Evolutionary conservation across 208 protist genomes (phyloP), one percentile per base, ranked within the genome.

Genomic region (Lotmaria passim): DNA sequence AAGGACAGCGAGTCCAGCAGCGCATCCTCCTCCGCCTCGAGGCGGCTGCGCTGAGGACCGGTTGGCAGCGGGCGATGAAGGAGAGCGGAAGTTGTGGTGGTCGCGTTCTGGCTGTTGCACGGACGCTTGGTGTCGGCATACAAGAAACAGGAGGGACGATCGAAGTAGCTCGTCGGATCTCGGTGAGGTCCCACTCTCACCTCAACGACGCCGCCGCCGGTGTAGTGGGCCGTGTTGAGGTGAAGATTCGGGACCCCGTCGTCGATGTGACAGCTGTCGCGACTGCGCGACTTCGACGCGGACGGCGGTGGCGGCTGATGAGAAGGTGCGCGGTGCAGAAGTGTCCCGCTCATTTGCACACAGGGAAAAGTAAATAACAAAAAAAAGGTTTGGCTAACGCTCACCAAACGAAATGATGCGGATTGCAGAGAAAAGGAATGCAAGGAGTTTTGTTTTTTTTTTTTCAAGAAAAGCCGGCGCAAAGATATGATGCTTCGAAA

Each of bases 1-100:
- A 38, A 50, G 17, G 66, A 72, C 14, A 73, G 41, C 2, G 67
- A 59, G 24, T 73, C 67, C 15, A n/a, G 43, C 57, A 65, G 67
- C 19, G 47, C 26, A 8, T 57, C 48, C 12, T 38, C 46, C 24
- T 38, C 67, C 5, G 57, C 59, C 26, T 65, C 59, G 0, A 65
- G 21, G 3, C 59, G 59, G 19, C 59, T 65, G 59, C 58, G 58
- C 12, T 61, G 56, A 1, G 24, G 26, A n/a, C 1, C 23, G 55
- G 38, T 7, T 19, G n/a, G n/a, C n/a, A n/a, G n/a, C 43, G 43
- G 21, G 43, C 11, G 6, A n/a, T 52, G 47, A 2, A 0, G 33
- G 33, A 56, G 47, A 33, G 47, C n/a, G 61, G 15, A n/a, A n/a
- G n/a, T n/a, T n/a, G n/a, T n/a, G n/a, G n/a, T n/a, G n/a, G n/a